Base-by-base conservation (phyloP, 2,329 filamentous ascomycete species). In the Pseudonectria foliicola region DNA sequence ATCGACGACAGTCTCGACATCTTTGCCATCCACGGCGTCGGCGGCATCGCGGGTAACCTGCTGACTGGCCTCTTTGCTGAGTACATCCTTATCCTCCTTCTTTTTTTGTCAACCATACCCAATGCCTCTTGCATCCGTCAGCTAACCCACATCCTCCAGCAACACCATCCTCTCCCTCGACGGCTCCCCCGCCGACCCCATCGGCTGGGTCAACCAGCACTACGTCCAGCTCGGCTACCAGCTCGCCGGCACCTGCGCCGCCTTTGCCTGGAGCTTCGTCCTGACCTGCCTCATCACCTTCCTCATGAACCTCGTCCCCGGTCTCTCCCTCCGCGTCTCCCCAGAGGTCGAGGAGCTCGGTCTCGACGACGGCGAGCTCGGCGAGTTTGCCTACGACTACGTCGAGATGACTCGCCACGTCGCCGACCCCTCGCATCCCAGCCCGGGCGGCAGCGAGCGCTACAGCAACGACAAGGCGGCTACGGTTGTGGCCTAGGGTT, bases 1-100 rank as follows among this genome's bases (percentile, higher is more conserved):
- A 80, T 93, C 37, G 87, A 94, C 51, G 87, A 94, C 56, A 82
- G 84, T 6, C 84, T 94, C 62, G 87, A 94, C 67, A 80, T 94
- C 53, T 92, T 94, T 63, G 87, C 87, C 48, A 85, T 92, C 63
- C 87, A 94, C 74, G 86, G 77, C 53, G 67, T 93, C 44, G 86
- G 87, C 31, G 87, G 87, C 46, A 85, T 92, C 46, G 71, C 82
- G 38, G 87, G 87, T 33, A 84, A 93, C 51, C 62, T 88, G 40
- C 70, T 85, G 62, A 90, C 86, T 37, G 85, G 80, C 44, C 64
- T 90, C 44, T 87, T 90, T 55, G 84, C 76, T 48, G 78, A 82
- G 71, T 77, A 60, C 56, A 71, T 68, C 12, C 18, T 24, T 13
- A 10, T 11, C 11, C 16, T 11, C 30, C n/a, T 12, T 10, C 13